Evolutionary conservation across 2,329 filamentous ascomycete species (phyloP).

Genomic region (Amauroascus niger): DNA sequence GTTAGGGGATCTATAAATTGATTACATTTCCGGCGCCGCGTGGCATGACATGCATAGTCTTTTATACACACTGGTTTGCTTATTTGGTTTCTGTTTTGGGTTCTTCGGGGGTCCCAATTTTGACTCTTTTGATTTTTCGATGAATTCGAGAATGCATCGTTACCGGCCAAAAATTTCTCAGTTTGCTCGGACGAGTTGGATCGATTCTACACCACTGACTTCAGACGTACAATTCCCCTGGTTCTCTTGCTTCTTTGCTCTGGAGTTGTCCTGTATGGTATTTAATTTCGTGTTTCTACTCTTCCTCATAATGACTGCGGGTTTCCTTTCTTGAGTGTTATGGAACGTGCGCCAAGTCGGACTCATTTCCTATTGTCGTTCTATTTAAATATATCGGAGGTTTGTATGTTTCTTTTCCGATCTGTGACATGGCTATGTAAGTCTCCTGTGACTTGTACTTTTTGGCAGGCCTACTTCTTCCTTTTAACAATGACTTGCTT

Average conservation of each 20-base stretch:
- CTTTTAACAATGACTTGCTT: background rate
- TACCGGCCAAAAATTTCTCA: background rate
- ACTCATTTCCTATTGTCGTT: background rate
- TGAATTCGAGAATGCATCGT: background rate
- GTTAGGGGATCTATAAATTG: conserved; percentile 5
- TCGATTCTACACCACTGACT: background rate
- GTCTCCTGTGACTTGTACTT: conserved; percentile 1
- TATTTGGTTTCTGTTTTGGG: background rate
- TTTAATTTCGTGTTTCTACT: background rate
- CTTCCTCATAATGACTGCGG: background rate
- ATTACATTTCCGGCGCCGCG: conserved; percentile 11
- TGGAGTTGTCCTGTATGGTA: background rate
- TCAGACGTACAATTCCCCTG: background rate
- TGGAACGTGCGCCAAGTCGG: background rate
- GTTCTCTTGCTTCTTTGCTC: background rate
- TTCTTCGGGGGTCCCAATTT: background rate
- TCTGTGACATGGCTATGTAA: background rate
- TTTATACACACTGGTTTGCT: background rate
- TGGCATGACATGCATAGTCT: conserved; percentile 9
- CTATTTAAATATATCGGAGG: background rate
- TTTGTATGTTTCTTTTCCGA: background rate
- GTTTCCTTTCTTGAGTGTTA: background rate
- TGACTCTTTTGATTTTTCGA: background rate
- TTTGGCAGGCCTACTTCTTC: background rate
- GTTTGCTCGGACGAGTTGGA: background rate